Evolutionary conservation across 768 basidiomycete species (phyloP).

Genomic region (Gymnopilus dilepis): DNA sequence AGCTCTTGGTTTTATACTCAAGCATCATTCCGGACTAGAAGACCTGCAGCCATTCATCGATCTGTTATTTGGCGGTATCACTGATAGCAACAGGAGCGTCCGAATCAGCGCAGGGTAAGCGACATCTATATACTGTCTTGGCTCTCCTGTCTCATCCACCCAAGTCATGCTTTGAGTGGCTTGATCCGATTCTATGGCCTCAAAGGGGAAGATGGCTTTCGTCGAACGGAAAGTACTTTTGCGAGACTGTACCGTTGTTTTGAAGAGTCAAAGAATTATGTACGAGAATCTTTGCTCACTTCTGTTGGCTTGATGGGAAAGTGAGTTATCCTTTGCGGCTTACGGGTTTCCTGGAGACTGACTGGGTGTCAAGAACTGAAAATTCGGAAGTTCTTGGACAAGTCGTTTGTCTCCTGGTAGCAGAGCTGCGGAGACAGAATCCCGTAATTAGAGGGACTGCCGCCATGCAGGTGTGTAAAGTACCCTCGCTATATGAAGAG

Average conservation of each 20-base stretch:
- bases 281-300: constrained; percentile 69
- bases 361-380: constrained; percentile 41
- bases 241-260: constrained; percentile 53
- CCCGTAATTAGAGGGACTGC: constrained; percentile 73
- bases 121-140: background rate
- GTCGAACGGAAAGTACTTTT: constrained; percentile 46
- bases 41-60: constrained; percentile 38
- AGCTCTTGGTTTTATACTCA: constrained; percentile 45
- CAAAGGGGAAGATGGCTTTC: constrained; percentile 35
- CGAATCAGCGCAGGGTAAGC: constrained; percentile 74
- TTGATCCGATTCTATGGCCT: constrained; percentile 50
- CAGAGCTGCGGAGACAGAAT: constrained; percentile 70
- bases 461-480: constrained; percentile 67
- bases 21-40: constrained; percentile 44
- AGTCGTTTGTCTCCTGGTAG: constrained; percentile 64
- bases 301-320: constrained; percentile 62
- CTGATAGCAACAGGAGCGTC: constrained; percentile 59
- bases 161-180: constrained; percentile 54
- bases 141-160: background rate
- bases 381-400: constrained; percentile 60
- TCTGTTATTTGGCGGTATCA: constrained; percentile 53
- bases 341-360: background rate
- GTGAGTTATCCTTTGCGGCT: constrained; percentile 33
- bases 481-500: constrained; percentile 5
- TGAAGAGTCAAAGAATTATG: constrained; percentile 46